phyloP scores from a whole-genome alignment of 2,329 filamentous ascomycete species.

The Aspergillus fructus region DNA sequence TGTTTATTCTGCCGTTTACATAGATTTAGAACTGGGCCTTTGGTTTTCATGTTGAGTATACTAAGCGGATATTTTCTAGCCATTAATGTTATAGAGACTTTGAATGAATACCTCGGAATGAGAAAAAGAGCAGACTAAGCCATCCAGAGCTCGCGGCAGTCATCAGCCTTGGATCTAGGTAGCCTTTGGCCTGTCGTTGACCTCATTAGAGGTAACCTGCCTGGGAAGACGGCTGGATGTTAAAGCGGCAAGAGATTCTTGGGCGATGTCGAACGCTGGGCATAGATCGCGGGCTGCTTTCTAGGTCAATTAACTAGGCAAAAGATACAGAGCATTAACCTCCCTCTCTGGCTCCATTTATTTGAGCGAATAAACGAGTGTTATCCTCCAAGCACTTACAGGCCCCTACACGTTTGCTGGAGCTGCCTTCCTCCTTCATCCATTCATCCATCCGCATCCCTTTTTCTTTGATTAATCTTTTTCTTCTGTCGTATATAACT shows the following conservation, averaged over 20 bases:
- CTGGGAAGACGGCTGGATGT: not conserved
- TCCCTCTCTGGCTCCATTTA: conserved; percentile 3
- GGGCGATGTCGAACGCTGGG: not conserved
- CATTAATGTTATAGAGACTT: not conserved
- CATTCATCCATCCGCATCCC: not conserved
- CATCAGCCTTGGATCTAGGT: not conserved
- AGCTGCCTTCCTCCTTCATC: not conserved
- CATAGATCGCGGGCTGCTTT: not conserved
- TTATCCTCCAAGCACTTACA: not conserved
- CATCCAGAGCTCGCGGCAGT: not conserved
- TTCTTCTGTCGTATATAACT: not conserved
- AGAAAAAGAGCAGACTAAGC: not conserved
- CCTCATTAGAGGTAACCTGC: not conserved
- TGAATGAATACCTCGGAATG: not conserved
- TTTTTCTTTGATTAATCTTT: not conserved
- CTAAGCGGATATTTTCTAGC: not conserved
- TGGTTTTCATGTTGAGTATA: conserved; percentile 3
- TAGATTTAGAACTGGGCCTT: conserved; percentile 12
- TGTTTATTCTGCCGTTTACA: conserved; percentile 3
- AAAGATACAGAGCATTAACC: not conserved
- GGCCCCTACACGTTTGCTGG: not conserved
- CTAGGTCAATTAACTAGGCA: not conserved
- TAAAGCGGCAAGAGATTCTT: conserved; percentile 2
- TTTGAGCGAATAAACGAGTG: conserved; percentile 1
- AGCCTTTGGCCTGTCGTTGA: not conserved